Evolutionary conservation across 441 rosid species (phyloP), one percentile per base, ranked within the genome.

Genomic region (Dalechampia spathulata): DNA sequence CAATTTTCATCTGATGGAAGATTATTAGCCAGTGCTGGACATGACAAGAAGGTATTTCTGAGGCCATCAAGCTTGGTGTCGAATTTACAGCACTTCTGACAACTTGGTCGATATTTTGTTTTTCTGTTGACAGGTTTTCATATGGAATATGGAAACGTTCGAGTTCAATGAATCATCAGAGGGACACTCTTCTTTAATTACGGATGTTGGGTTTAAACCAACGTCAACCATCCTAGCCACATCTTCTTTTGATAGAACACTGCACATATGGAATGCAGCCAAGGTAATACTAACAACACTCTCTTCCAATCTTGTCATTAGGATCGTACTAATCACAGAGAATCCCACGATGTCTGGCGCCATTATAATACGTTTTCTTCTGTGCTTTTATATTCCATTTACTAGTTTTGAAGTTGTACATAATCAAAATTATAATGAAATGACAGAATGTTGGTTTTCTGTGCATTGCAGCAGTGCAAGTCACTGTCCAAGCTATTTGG

Each of bases 1-100:
- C 67, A 72, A 59, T 78, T 75, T 61, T 78, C 83, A 36, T 75
- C 79, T 41, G 72, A 75, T 56, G 79, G 83, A 42, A 67, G 56
- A 54, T 22, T 65, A 51, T 63, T 78, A 60, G 83, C 79, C 42
- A 62, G 56, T 42, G 79, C 68, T 22, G 79, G 78, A 30, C 72
- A 67, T 52, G 79, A 78, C 21, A 74, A 75, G 66, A 70, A 70
- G 67, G 83, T 74, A 50, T 3, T 61, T 21, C n/a, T 22, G 44
- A 37, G 57, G 28, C 30, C 45, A 57, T 52, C 37, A n/a, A n/a
- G n/a, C n/a, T n/a, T n/a, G n/a, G n/a, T n/a, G n/a, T n/a, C n/a
- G n/a, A n/a, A n/a, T n/a, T n/a, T n/a, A n/a, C n/a, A n/a, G n/a
- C n/a, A n/a, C n/a, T n/a, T n/a, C n/a, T n/a, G n/a, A n/a, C n/a